Evolutionary conservation across 23 red algal species (phyloP).

Genomic region (Cyanidium caldarium): DNA sequence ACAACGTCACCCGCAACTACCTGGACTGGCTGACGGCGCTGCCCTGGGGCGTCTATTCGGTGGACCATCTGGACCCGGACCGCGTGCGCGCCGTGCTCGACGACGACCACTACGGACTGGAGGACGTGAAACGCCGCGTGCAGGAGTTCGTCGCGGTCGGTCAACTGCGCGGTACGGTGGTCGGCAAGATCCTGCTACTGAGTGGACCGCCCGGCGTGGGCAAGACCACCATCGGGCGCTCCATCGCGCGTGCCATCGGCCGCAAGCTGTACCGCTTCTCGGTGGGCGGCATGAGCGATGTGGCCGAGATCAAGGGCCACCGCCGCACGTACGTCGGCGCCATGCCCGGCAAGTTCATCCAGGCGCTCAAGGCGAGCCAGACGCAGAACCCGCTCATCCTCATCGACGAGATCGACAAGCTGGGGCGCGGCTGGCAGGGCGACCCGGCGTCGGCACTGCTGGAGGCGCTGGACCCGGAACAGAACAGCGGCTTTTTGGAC

Average conservation of each 20-base stretch:
- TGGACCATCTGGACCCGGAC: conserved; percentile 59
- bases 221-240: conserved; percentile 78
- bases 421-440: conserved; percentile 76
- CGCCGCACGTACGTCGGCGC: conserved; percentile 91
- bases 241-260: conserved; percentile 65
- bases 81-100: conserved; percentile 56
- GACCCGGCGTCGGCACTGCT: conserved; percentile 72
- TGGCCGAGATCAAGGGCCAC: conserved; percentile 92
- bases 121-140: conserved; percentile 89
- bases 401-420: conserved; percentile 98
- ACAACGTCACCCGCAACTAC: conserved; percentile 75
- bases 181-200: conserved; percentile 91
- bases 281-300: conserved; percentile 92
- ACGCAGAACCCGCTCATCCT: conserved; percentile 81
- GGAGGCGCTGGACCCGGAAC: conserved; percentile 85
- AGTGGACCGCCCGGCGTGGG: conserved; percentile 83
- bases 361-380: conserved; percentile 71
- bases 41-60: conserved; percentile 71
- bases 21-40: conserved; percentile 93
- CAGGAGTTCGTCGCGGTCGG: conserved; percentile 90
- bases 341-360: conserved; percentile 90
- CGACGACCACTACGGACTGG: conserved; percentile 82
- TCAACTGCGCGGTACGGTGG: conserved; percentile 43
- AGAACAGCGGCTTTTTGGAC: conserved; percentile 80
- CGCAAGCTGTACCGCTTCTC: conserved; percentile 93